These are phyloP conservation scores for Phaeolepiota aurea DNA, from an alignment of 768 basidiomycete genomes.

Conservation along the genomic window DNA sequence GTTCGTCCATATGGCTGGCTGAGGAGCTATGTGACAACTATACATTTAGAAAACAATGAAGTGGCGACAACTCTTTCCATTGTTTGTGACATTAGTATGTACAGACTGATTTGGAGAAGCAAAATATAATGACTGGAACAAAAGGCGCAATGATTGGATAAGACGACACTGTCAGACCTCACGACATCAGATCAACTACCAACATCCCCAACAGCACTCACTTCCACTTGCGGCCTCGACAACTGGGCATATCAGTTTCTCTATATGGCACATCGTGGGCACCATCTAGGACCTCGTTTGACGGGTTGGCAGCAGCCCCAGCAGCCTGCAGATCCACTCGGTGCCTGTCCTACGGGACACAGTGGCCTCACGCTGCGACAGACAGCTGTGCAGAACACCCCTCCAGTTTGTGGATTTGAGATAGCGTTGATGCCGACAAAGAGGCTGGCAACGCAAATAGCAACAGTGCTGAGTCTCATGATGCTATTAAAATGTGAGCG, in stretches of 20 bases:
- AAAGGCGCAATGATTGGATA: background rate
- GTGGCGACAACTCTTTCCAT: too few species aligned
- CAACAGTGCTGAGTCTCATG: slow-evolving; percentile 2
- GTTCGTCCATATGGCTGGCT: too few species aligned
- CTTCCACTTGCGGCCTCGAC: slow-evolving; percentile 5
- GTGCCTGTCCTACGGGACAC: slow-evolving; percentile 3
- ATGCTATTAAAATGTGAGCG: too few species aligned
- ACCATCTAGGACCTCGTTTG: background rate
- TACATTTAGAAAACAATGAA: too few species aligned
- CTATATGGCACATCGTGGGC: slow-evolving; percentile 7
- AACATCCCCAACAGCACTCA: slow-evolving; percentile 10
- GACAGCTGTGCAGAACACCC: slow-evolving; percentile 6
- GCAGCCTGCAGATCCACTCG: background rate
- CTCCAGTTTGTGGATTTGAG: slow-evolving; percentile 9
- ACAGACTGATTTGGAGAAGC: slow-evolving; percentile 2
- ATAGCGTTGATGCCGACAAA: background rate
- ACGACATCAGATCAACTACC: background rate
- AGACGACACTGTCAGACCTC: too few species aligned
- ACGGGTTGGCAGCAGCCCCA: slow-evolving; percentile 1
- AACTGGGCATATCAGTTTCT: slow-evolving; percentile 6
- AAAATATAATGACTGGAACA: slow-evolving; percentile 8
- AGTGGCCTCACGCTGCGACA: background rate
- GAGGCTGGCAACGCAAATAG: background rate
- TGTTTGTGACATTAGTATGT: too few species aligned
- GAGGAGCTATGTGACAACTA: too few species aligned